Evolutionary conservation across 2,329 filamentous ascomycete genomes (phyloP).

Genomic region (Calonectria henricotiae): DNA sequence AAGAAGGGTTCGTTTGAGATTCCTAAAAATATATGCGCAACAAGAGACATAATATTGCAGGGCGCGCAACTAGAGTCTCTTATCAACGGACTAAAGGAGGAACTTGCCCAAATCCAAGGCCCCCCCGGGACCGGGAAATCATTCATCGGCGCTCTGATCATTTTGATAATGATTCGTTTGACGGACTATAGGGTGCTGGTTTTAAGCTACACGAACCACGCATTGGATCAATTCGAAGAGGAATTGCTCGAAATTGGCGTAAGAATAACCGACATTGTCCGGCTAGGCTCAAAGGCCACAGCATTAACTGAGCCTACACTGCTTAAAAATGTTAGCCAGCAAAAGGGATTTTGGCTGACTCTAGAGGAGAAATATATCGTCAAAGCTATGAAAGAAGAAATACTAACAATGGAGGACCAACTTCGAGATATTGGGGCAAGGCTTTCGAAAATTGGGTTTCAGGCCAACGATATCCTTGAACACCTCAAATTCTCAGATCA

Average conservation of each 20-base stretch:
- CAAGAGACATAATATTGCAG: slow-evolving; percentile 48
- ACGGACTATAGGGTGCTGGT: slow-evolving; percentile 73
- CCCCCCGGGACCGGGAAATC: slow-evolving; percentile 86
- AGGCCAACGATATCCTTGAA: slow-evolving; percentile 57
- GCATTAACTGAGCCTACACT: slow-evolving; percentile 65
- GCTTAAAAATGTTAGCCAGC: slow-evolving; percentile 61
- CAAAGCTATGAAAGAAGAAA: slow-evolving; percentile 55
- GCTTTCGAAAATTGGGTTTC: slow-evolving; percentile 33
- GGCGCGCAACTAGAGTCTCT: slow-evolving; percentile 72
- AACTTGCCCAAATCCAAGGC: slow-evolving; percentile 78
- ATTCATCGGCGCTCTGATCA: slow-evolving; percentile 78
- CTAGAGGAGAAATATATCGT: slow-evolving; percentile 56
- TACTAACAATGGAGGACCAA: slow-evolving; percentile 36
- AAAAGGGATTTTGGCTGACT: slow-evolving; percentile 55
- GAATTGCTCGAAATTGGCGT: slow-evolving; percentile 77
- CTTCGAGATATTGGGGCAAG: slow-evolving; percentile 48
- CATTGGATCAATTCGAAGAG: slow-evolving; percentile 76
- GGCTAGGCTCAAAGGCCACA: slow-evolving; percentile 75
- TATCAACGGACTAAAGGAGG: slow-evolving; percentile 67
- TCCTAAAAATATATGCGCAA: slow-evolving; percentile 42
- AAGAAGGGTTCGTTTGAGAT: slow-evolving; percentile 27
- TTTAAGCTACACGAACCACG: slow-evolving; percentile 79
- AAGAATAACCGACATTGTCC: slow-evolving; percentile 65
- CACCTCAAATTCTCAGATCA: slow-evolving; percentile 69
- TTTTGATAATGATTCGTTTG: slow-evolving; percentile 69